These are phyloP conservation scores for Eurotiales sp. DNA, from an alignment of 2,329 filamentous ascomycete species.

Conservation along the genomic window DNA sequence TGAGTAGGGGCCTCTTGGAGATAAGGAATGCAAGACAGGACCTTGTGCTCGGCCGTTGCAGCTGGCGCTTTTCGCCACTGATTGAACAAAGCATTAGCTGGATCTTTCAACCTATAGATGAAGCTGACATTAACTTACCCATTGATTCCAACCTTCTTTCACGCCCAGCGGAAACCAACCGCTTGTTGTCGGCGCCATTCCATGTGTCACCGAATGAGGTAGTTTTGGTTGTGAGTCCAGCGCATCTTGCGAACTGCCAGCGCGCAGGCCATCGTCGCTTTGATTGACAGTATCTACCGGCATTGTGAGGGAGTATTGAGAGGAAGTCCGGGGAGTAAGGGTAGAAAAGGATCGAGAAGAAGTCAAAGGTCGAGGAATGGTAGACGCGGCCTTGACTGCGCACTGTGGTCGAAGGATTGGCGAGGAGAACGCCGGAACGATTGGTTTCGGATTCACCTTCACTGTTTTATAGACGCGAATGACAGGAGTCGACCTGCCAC, in stretches of 20 bases:
- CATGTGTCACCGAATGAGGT: slow-evolving; percentile 10
- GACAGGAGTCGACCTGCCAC: slow-evolving; percentile 14
- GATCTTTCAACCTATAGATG: too few species aligned
- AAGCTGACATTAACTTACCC: slow-evolving; percentile 56
- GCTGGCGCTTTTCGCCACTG: slow-evolving; percentile 86
- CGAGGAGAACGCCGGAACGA: slow-evolving; percentile 3
- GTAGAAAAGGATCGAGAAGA: slow-evolving; percentile 3
- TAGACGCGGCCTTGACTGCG: neutral
- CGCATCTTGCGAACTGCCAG: slow-evolving; percentile 20
- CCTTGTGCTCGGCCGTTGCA: slow-evolving; percentile 77
- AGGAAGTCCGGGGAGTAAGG: slow-evolving; percentile 1
- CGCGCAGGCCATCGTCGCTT: slow-evolving; percentile 26
- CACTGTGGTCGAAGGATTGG: neutral
- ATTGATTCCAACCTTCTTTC: slow-evolving; percentile 87
- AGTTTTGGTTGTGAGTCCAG: slow-evolving; percentile 15
- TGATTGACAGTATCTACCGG: slow-evolving; percentile 31
- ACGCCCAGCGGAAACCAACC: slow-evolving; percentile 80
- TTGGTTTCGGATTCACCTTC: slow-evolving; percentile 9
- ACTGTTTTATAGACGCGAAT: slow-evolving; percentile 1
- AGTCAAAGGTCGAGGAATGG: neutral
- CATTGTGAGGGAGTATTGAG: slow-evolving; percentile 29
- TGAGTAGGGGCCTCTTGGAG: slow-evolving; percentile 68
- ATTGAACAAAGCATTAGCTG: neutral
- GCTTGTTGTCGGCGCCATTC: slow-evolving; percentile 26
- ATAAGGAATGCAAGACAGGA: slow-evolving; percentile 81